Evolutionary conservation across 2,329 filamentous ascomycete species (phyloP).

Genomic region (Simplicillium sp.): DNA sequence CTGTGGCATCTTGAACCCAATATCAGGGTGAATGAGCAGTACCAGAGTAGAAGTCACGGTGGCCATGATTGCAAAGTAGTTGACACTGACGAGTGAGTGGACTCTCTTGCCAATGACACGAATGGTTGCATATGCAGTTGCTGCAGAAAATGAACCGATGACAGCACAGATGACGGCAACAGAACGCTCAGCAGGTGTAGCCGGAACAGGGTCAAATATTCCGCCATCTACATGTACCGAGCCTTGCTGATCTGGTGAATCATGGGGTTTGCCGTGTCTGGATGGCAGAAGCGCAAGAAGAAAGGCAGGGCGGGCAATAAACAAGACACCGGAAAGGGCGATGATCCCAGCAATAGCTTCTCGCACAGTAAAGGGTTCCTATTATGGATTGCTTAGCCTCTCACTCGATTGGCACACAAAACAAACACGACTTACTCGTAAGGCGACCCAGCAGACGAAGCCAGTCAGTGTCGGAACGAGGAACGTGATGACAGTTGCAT

Average conservation of each 20-base stretch:
- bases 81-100: constrained; percentile 68
- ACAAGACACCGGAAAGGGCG: constrained; percentile 61
- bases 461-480: constrained; percentile 62
- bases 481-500: constrained; percentile 74
- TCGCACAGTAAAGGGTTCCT: constrained; percentile 62
- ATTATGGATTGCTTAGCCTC: constrained; percentile 13
- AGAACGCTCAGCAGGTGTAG: constrained; percentile 51
- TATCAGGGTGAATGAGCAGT: constrained; percentile 36
- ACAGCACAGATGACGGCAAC: constrained; percentile 57
- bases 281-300: constrained; percentile 32
- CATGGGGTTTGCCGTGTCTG: constrained; percentile 7
- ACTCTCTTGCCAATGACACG: constrained; percentile 65
- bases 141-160: constrained; percentile 59
- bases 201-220: constrained; percentile 18
- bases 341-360: constrained; percentile 62
- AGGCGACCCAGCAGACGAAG: constrained; percentile 51
- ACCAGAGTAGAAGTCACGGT: constrained; percentile 54
- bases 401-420: background rate
- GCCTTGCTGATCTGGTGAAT: constrained; percentile 4
- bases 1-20: constrained; percentile 26
- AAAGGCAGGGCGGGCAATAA: constrained; percentile 62
- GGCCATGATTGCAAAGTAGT: constrained; percentile 63
- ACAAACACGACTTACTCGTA: constrained; percentile 9
- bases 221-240: constrained; percentile 10
- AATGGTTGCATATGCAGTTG: constrained; percentile 63